These are phyloP conservation scores for Bipolaris victoriae DNA, from an alignment of 2,329 filamentous ascomycete genomes.

Conservation along the genomic window DNA sequence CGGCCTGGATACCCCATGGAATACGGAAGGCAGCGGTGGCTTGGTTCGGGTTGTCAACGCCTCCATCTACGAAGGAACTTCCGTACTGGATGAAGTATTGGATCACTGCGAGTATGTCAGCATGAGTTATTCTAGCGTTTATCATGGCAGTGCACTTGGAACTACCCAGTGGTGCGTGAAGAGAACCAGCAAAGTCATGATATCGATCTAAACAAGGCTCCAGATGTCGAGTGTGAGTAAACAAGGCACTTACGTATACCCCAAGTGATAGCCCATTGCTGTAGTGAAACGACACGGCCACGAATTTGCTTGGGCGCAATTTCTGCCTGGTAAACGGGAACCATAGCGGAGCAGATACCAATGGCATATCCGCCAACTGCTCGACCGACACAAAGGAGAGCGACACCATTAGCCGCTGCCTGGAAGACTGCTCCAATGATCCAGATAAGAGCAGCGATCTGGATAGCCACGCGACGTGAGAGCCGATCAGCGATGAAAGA, in stretches of 20 bases:
- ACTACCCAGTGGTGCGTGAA: too few relatives aligned
- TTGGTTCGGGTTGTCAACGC: constrained; percentile 52
- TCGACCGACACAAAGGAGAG: constrained; percentile 59
- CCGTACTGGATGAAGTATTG: constrained; percentile 73
- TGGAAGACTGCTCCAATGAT: constrained; percentile 54
- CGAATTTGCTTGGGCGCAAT: constrained; percentile 61
- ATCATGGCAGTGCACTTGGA: too few relatives aligned
- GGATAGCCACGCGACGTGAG: constrained; percentile 53
- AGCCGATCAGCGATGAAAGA: constrained; percentile 56
- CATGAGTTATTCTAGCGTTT: constrained; percentile 46
- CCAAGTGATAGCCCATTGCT: constrained; percentile 69
- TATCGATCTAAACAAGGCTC: constrained; percentile 36
- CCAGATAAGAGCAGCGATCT: constrained; percentile 55
- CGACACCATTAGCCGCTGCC: constrained; percentile 47
- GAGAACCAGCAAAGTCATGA: not conserved
- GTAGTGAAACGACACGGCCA: constrained; percentile 67
- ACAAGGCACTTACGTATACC: constrained; percentile 51
- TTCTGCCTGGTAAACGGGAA: constrained; percentile 92
- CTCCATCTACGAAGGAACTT: constrained; percentile 60
- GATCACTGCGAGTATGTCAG: constrained; percentile 46
- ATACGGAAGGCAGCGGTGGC: constrained; percentile 49
- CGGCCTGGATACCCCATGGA: constrained; percentile 53
- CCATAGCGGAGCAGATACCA: constrained; percentile 87
- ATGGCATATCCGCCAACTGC: constrained; percentile 86
- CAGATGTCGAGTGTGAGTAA: constrained; percentile 1